Evolutionary conservation across 2,329 filamentous ascomycete species (phyloP).

Genomic region (Colletotrichum cereale): DNA sequence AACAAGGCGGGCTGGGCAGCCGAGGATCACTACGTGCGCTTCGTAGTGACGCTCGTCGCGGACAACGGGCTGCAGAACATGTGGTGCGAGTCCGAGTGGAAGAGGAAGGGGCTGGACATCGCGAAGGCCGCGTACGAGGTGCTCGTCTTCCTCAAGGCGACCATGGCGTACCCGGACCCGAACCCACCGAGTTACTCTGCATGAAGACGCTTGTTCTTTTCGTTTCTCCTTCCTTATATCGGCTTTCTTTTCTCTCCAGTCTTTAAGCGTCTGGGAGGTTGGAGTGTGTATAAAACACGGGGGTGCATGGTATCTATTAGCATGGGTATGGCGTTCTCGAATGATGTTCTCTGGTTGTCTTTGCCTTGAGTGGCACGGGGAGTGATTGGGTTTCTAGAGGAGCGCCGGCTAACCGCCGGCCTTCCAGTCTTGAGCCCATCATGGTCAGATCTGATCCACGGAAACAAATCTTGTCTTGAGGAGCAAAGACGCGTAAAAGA

Average conservation of each 20-base stretch:
- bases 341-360: not conserved
- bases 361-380: not conserved
- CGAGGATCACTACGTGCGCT: constrained; percentile 55
- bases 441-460: constrained; percentile 26
- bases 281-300: not conserved
- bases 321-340: not conserved
- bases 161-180: constrained; percentile 40
- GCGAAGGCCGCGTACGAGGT: constrained; percentile 54
- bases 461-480: constrained; percentile 7
- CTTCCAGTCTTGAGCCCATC: not conserved
- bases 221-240: not conserved
- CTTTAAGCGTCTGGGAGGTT: not conserved
- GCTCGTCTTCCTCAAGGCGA: constrained; percentile 50
- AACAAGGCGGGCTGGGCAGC: constrained; percentile 52
- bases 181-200: constrained; percentile 47
- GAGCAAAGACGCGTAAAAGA: not conserved
- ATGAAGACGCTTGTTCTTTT: constrained; percentile 3
- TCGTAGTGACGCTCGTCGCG: constrained; percentile 51
- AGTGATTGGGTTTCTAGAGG: constrained; percentile 2
- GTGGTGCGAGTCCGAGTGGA: constrained; percentile 51
- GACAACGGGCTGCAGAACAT: constrained; percentile 51
- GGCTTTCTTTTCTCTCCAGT: not conserved
- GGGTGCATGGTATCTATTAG: not conserved
- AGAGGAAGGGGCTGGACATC: constrained; percentile 48
- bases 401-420: constrained; percentile 19